Base-by-base conservation (phyloP, 1,139 yeast genomes). In the Kodamaea derodonti region DNA sequence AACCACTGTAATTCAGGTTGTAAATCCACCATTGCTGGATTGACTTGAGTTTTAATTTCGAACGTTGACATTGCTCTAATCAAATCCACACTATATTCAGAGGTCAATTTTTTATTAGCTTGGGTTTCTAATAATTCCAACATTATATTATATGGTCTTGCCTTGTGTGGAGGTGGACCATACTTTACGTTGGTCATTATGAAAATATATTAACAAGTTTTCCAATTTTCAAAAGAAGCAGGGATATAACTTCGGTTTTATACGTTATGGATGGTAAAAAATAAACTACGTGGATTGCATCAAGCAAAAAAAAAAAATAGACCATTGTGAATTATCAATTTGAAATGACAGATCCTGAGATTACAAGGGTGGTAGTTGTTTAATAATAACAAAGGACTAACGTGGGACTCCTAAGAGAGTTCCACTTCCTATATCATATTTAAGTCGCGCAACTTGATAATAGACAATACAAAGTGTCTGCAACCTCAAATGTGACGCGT, bases 1-100 rank as follows among this genome's bases (percentile, higher is more conserved):
- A 72, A 80, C 95, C 96, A 87, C 49, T 82, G 82, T 38, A 90
- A 75, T 59, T 92, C 97, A 0, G 97, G 96, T 59, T 92, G 98
- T 37, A 82, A 65, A 48, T 84, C 95, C 42, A 90, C 85, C 88
- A 87, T 82, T 30, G 79, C 53, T 3, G 82, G 75, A 46, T 78
- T 78, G 30, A 78, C 62, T n/a, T 45, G 44, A 27, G 60, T 57
- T 23, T 48, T 47, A 9, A 58, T 40, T 44, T 71, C 77, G 15
- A 65, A 48, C 23, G 36, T 40, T 9, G 54, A 45, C 49, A 61
- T 46, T 29, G 62, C 59, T 36, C 52, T 49, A 36, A 46, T 58
- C 34, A 58, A 61, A 50, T 52, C 67, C 9, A 31, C 46, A 27
- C 43, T 52, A 55, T 75, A 75, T 47, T 75, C 80, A 22, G 57